Evolutionary conservation across 768 basidiomycete species (phyloP).

Genomic region (Lactarius pseudohatsudake): DNA sequence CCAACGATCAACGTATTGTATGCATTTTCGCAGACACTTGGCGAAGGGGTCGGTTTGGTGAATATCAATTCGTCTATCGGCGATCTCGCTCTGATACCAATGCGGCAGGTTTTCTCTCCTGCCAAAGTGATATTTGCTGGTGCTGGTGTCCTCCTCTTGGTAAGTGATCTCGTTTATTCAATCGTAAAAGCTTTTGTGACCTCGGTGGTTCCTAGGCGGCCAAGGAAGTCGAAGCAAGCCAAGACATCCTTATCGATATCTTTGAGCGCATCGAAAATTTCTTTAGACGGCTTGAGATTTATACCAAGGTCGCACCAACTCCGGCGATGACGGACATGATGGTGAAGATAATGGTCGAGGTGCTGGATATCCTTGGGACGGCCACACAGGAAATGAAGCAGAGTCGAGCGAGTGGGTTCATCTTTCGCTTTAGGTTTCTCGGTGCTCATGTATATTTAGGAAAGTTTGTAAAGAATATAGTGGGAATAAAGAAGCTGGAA

Average conservation of each 20-base stretch:
- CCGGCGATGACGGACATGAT: neutral
- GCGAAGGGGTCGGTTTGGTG: neutral
- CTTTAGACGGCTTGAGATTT: neutral
- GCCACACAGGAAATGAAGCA: neutral
- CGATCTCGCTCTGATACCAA: neutral
- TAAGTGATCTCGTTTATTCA: neutral
- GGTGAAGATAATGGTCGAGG: neutral
- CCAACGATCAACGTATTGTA: neutral
- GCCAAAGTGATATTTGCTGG: neutral
- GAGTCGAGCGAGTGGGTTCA: neutral
- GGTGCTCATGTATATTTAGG: neutral
- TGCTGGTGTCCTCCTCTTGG: neutral
- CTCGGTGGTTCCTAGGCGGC: neutral
- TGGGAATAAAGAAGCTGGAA: neutral
- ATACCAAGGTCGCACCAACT: neutral
- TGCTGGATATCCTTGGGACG: neutral
- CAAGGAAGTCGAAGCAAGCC: neutral
- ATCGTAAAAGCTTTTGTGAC: neutral
- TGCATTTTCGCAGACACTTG: neutral
- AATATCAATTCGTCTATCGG: neutral
- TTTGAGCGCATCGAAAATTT: neutral
- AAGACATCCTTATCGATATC: neutral
- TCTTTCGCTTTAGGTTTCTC: neutral
- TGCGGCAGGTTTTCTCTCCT: neutral
- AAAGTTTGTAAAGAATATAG: neutral